Conservation (phyloP, 306 rosid species). For the Macrotyloma uniflorum region DNA sequence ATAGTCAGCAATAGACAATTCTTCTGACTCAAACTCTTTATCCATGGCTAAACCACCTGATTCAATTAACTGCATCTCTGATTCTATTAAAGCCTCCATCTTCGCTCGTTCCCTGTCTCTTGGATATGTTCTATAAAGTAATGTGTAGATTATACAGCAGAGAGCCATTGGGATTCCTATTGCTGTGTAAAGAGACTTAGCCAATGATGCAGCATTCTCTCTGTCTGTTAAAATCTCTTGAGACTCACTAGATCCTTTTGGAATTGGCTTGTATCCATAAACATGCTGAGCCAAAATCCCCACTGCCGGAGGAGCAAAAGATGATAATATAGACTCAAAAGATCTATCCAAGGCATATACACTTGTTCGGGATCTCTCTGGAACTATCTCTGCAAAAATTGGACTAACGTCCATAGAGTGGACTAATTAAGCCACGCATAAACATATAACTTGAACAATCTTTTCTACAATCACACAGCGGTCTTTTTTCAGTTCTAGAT, state of each 20-base stretch:
- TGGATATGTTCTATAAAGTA: slow-evolving; percentile 79
- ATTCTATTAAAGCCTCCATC: slow-evolving; percentile 64
- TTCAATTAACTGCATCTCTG: slow-evolving; percentile 68
- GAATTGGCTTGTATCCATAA: slow-evolving; percentile 80
- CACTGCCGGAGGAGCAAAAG: slow-evolving; percentile 89
- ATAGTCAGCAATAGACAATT: slow-evolving; percentile 51
- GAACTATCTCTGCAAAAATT: slow-evolving; percentile 97
- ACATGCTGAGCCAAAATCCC: slow-evolving; percentile 86
- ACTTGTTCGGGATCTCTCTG: slow-evolving; percentile 83
- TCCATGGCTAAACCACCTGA: slow-evolving; percentile 25
- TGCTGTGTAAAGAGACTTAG: slow-evolving; percentile 81
- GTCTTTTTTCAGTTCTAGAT: neutral
- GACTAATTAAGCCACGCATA: slow-evolving; percentile 27
- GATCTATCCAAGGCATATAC: slow-evolving; percentile 92
- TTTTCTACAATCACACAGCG: neutral
- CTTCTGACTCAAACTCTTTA: slow-evolving; percentile 44
- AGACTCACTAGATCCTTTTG: slow-evolving; percentile 53
- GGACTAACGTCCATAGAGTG: slow-evolving; percentile 62
- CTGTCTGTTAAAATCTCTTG: slow-evolving; percentile 72
- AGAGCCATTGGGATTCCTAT: slow-evolving; percentile 85
- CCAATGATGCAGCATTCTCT: slow-evolving; percentile 82
- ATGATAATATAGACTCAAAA: slow-evolving; percentile 81
- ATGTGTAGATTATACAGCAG: slow-evolving; percentile 81
- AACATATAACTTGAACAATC: slow-evolving; percentile 3
- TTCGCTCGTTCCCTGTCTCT: slow-evolving; percentile 82